Base-by-base conservation (phyloP, 345 rosid species). In the Salix udensis region DNA sequence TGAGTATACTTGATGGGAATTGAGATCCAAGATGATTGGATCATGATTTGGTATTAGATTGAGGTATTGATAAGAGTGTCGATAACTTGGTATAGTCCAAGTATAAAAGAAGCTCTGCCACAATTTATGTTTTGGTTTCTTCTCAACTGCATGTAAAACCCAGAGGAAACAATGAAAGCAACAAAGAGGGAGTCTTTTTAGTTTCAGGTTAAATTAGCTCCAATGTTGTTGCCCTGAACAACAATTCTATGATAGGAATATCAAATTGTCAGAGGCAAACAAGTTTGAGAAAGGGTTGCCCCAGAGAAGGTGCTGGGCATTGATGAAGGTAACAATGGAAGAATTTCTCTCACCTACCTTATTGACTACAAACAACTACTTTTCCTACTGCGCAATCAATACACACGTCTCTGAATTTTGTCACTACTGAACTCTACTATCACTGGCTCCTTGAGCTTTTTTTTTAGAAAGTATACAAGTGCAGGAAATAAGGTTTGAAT, bases 81-180 rank as follows among this genome's bases (percentile, higher is more conserved):
- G n/a, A n/a, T n/a, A n/a, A n/a, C n/a, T n/a, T n/a, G n/a, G n/a
- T n/a, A n/a, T n/a, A n/a, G n/a, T n/a, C n/a, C n/a, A n/a, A n/a
- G n/a, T n/a, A n/a, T n/a, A n/a, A n/a, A n/a, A n/a, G n/a, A n/a
- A n/a, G n/a, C n/a, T n/a, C n/a, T n/a, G n/a, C n/a, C n/a, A n/a
- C 68, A 11, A 77, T 18, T 70, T 64, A 4, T 52, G n/a, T 10
- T 52, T 52, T 40, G 72, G 39, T 73, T 78, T 76, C 68, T 73
- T 78, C 73, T 55, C 73, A 82, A 77, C 44, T 70, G n/a, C n/a
- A n/a, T n/a, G 68, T 19, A 52, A 74, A 70, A 53, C 73, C 78
- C 65, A 14, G 24, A 76, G 73, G 74, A 53, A 66, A 40, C 31
- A 31, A 11, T 3, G 24, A 69, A 52, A 68, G 72, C 48, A 18